Base-by-base conservation (phyloP, 139 green algal genomes). In the Chlamydomonas sp. region DNA sequence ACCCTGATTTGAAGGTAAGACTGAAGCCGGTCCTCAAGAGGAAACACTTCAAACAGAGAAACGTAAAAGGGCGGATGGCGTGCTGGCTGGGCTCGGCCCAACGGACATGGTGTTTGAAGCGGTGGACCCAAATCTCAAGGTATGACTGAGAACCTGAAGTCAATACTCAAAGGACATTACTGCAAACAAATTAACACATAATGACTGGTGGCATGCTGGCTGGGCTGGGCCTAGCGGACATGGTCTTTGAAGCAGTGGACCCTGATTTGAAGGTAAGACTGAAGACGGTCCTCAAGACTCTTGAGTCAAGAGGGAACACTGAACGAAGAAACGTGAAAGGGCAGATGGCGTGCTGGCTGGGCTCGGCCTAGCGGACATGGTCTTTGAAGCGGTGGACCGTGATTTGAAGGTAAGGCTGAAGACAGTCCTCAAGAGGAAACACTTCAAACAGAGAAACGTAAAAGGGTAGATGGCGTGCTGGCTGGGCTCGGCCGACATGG, bases 131-230 rank as follows among this genome's bases (percentile, higher is more conserved):
- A 35, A 72, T 1, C 67, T 98, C 2, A 34, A 84, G 58, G 85
- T 95, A 22, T n/a, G n/a, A n/a, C n/a, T n/a, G n/a, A n/a, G n/a
- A n/a, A n/a, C n/a, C n/a, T n/a, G n/a, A n/a, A n/a, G n/a, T n/a
- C n/a, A n/a, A n/a, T n/a, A n/a, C n/a, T n/a, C n/a, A n/a, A n/a
- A n/a, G n/a, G n/a, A n/a, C n/a, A n/a, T n/a, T n/a, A n/a, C n/a
- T n/a, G n/a, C n/a, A n/a, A n/a, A n/a, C n/a, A n/a, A n/a, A n/a
- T n/a, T n/a, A n/a, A n/a, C n/a, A n/a, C n/a, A n/a, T n/a, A 5
- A 98, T 99, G 74, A 87, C 81, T 5, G 72, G 87, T 13, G 95
- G 95, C 2, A 78, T 95, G 6, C 63, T 98, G 33, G 95, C 95
- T 29, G 95, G 95, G 0, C 58, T 93, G 1, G 85, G 81, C 20